Percentiles rank a stretch among this genome's conserved stretches.
phyloP scores from a whole-genome alignment of 345 rosid genomes.

The Triadica sebifera region DNA sequence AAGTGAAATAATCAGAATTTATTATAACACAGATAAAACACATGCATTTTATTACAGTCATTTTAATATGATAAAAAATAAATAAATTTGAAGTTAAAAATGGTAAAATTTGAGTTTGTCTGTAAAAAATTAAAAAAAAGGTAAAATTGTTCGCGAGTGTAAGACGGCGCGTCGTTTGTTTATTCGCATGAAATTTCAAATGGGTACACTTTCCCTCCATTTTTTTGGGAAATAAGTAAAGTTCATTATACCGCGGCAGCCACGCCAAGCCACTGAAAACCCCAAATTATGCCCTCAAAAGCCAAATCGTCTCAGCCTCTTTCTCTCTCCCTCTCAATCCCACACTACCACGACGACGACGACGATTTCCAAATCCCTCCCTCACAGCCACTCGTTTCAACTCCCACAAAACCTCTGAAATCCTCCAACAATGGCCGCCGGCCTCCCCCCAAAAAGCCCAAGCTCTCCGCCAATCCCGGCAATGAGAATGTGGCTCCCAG shows the following conservation, averaged over 20 bases:
- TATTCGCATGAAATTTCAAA: background rate
- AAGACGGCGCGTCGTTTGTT: too few species aligned
- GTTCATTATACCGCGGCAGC: background rate
- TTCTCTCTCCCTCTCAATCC: background rate
- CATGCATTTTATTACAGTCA: too few species aligned
- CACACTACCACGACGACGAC: constrained; percentile 29
- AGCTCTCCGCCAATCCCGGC: constrained; percentile 25
- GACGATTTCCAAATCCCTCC: constrained; percentile 61
- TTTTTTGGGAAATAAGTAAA: too few species aligned
- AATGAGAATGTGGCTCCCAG: constrained; percentile 46
- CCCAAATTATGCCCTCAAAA: constrained; percentile 3
- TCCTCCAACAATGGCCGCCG: constrained; percentile 33
- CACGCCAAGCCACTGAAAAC: background rate
- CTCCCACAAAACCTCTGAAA: constrained; percentile 25
- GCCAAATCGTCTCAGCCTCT: constrained; percentile 1
- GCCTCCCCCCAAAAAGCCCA: constrained; percentile 44
- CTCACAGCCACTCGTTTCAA: constrained; percentile 32
- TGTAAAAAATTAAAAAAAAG: too few species aligned
- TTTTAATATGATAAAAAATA: too few species aligned
- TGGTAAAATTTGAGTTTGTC: too few species aligned
- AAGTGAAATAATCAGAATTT: too few species aligned
- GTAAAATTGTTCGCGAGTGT: too few species aligned
- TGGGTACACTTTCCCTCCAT: background rate
- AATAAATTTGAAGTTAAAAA: too few species aligned
- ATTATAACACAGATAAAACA: too few species aligned